Base-by-base conservation (phyloP, 1,284 basidiomycete genomes). In the Sanghuangporus sanghuang region DNA sequence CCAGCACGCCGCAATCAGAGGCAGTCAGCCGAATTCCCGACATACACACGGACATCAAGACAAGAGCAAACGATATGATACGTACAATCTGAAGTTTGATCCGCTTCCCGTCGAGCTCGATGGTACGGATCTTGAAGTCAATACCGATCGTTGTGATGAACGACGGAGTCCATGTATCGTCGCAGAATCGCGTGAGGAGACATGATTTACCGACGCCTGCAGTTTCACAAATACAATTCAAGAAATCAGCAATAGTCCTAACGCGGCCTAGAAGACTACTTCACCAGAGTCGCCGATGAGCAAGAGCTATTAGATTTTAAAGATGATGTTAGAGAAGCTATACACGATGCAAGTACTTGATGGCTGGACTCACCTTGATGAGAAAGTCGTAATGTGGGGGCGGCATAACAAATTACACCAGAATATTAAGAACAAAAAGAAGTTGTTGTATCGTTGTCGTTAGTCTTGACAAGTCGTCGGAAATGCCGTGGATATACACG, bases 71-170 rank as follows among this genome's bases (percentile, higher is more conserved):
- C 46, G 57, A 49, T 14, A 14, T 40, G 23, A 58, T 2, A 82
- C 90, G 69, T 68, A 96, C 94, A 75, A 97, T 98, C 76, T 98
- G 95, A 11, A 98, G 84, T 78, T 97, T 98, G 76, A 97, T 96
- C 61, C 93, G 86, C 77, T 96, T 97, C 50, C 95, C 95, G 70
- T 97, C 95, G 59, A 98, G 83, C 74, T 97, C 95, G 73, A 98
- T 97, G 54, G 95, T 97, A 46, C 95, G 89, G 76, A 98, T 98
- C 85, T 95, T 94, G 82, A 94, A 95, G 84, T 93, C 92, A 71
- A 93, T 93, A 62, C 95, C 97, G 75, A 99, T 99, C 58, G 96
- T 99, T 57, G 96, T 99, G 78, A 99, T 99, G 82, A 99, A 99
- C 48, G 94, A 96, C 36, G 96, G 96, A 40, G 97, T 99, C 96